phyloP scores from a whole-genome alignment of 83 land plant genomes.

The Isoetes engelmannii region DNA sequence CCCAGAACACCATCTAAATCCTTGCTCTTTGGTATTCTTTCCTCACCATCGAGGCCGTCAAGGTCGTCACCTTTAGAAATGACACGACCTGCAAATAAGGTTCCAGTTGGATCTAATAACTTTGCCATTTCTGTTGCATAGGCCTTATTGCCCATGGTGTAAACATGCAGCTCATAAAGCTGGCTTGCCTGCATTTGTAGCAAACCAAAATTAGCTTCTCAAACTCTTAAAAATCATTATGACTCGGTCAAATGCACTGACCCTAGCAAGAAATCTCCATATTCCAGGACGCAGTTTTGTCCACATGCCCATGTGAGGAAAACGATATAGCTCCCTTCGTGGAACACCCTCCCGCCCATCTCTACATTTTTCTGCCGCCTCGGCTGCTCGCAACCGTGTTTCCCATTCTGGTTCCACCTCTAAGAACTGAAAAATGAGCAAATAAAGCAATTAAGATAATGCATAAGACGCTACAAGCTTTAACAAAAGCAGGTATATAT shows the following conservation, averaged over 20 bases:
- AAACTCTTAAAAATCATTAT: background rate
- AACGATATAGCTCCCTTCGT: slow-evolving; percentile 79
- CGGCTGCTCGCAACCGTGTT: slow-evolving; percentile 48
- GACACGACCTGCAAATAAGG: slow-evolving; percentile 85
- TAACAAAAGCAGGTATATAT: background rate
- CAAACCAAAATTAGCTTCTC: slow-evolving; percentile 3
- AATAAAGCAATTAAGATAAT: background rate
- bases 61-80: slow-evolving; percentile 90
- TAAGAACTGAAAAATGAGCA: slow-evolving; percentile 45
- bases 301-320: slow-evolving; percentile 99
- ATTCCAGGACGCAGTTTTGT: slow-evolving; percentile 96
- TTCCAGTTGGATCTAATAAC: slow-evolving; percentile 90
- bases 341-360: slow-evolving; percentile 46
- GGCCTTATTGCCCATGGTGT: slow-evolving; percentile 97
- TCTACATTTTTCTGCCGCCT: slow-evolving; percentile 44
- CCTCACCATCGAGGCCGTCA: slow-evolving; percentile 69
- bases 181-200: slow-evolving; percentile 69
- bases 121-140: slow-evolving; percentile 99
- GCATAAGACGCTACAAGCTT: background rate
- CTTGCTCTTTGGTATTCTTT: slow-evolving; percentile 75
- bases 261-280: slow-evolving; percentile 95
- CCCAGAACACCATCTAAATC: slow-evolving; percentile 98
- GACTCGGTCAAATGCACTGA: slow-evolving; percentile 6
- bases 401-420: slow-evolving; percentile 89
- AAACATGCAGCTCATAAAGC: slow-evolving; percentile 86